These are phyloP conservation scores for Exophiala lecanii-corni DNA, from an alignment of 2,329 filamentous ascomycete species.

Conservation along the genomic window DNA sequence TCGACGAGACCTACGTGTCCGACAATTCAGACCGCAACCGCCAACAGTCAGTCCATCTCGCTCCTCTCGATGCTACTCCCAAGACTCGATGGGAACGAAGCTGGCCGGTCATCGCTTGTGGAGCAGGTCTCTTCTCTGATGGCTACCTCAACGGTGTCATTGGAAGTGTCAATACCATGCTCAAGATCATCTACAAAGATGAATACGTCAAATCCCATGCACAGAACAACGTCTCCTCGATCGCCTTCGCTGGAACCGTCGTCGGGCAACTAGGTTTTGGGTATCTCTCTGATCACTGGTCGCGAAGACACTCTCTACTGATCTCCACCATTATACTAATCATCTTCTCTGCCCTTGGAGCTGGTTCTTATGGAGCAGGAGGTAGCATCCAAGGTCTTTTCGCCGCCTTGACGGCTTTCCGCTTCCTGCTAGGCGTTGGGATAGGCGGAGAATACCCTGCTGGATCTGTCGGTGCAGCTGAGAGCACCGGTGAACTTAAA, in stretches of 20 bases:
- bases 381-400: conserved; percentile 68
- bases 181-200: conserved; percentile 62
- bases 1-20: conserved; percentile 7
- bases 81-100: conserved; percentile 50
- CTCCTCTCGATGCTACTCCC: conserved; percentile 17
- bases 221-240: conserved; percentile 69
- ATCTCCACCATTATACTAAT: conserved; percentile 78
- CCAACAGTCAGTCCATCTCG: conserved; percentile 11
- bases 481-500: conserved; percentile 78
- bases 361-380: conserved; percentile 70
- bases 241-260: conserved; percentile 83
- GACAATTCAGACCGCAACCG: conserved; percentile 8
- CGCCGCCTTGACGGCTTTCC: conserved; percentile 72
- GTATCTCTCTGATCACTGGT: conserved; percentile 76
- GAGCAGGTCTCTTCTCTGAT: conserved; percentile 84
- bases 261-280: conserved; percentile 74
- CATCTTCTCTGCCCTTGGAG: conserved; percentile 73
- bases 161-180: conserved; percentile 76
- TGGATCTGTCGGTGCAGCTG: conserved; percentile 77
- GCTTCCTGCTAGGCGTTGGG: conserved; percentile 77
- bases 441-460: conserved; percentile 59
- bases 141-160: conserved; percentile 92
- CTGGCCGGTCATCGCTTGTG: conserved; percentile 79
- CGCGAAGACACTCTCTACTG: conserved; percentile 75
- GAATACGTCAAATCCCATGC: conserved; percentile 66